These are phyloP conservation scores for Rhynchosporium graminicola DNA, from an alignment of 2,329 filamentous ascomycete species.

Conservation along the genomic window DNA sequence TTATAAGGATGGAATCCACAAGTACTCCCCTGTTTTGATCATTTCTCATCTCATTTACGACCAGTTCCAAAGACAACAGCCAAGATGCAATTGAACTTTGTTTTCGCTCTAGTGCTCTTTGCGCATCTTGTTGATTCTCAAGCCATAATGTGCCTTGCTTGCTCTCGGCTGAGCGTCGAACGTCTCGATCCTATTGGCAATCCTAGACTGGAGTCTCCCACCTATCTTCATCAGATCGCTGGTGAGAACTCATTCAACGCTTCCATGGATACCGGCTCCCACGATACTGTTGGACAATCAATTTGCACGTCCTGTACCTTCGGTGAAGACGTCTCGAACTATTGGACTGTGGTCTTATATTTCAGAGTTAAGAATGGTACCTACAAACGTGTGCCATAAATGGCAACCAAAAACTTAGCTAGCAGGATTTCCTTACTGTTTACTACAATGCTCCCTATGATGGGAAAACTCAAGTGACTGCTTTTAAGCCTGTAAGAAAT, in stretches of 20 bases:
- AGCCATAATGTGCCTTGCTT: conserved; percentile 18
- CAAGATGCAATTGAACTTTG: conserved; percentile 12
- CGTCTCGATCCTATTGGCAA: conserved; percentile 29
- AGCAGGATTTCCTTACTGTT: conserved; percentile 44
- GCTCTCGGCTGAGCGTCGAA: conserved; percentile 27
- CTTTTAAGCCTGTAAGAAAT: conserved; percentile 40
- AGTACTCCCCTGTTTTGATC: neutral
- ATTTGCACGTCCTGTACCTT: conserved; percentile 41
- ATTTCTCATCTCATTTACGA: neutral
- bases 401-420: conserved; percentile 31
- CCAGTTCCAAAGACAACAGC: neutral
- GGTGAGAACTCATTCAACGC: conserved; percentile 43
- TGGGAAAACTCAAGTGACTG: conserved; percentile 43
- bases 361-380: conserved; percentile 39
- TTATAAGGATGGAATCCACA: neutral
- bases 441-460: conserved; percentile 43
- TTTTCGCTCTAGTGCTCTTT: conserved; percentile 2
- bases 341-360: conserved; percentile 40
- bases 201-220: conserved; percentile 23
- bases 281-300: conserved; percentile 34
- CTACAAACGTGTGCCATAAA: conserved; percentile 37
- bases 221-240: conserved; percentile 30
- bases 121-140: conserved; percentile 8
- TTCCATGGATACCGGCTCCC: conserved; percentile 40
- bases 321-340: conserved; percentile 42